Evolutionary conservation across 306 rosid species (phyloP).

Genomic region (Morella rubra): DNA sequence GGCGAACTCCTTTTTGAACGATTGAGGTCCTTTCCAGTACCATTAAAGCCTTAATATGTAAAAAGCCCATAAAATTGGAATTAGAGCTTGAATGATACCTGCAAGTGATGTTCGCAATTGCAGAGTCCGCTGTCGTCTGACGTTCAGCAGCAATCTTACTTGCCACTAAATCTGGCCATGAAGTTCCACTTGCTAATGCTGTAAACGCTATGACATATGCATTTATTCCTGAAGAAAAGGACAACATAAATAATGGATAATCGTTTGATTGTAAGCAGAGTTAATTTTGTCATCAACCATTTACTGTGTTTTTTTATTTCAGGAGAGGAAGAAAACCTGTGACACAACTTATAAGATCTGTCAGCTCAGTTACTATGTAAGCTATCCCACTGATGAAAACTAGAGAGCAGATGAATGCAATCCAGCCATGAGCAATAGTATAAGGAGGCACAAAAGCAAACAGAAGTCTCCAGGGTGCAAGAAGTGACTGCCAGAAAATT

Average conservation of each 20-base stretch:
- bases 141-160: conserved; percentile 99
- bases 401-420: conserved; percentile 78
- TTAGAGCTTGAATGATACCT: conserved; percentile 53
- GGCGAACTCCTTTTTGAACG: conserved; percentile 15
- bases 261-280: conserved; percentile 1
- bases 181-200: conserved; percentile 88
- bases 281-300: conserved; percentile 16
- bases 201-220: conserved; percentile 95
- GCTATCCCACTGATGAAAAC: conserved; percentile 89
- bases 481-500: conserved; percentile 60
- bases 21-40: conserved; percentile 12
- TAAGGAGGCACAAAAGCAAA: conserved; percentile 92
- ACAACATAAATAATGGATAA: conserved; percentile 14
- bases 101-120: conserved; percentile 98
- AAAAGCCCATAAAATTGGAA: conserved; percentile 19
- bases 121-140: conserved; percentile 89
- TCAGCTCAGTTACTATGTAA: conserved; percentile 70
- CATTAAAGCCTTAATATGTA: conserved; percentile 20
- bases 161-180: conserved; percentile 99
- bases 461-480: conserved; percentile 79
- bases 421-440: conserved; percentile 90
- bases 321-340: conserved; percentile 61
- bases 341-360: conserved; percentile 94
- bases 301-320: conserved; percentile 19
- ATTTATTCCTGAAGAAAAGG: conserved; percentile 67